These are phyloP conservation scores for Botrytis aclada DNA, from an alignment of 2,329 filamentous ascomycete species.

Conservation along the genomic window DNA sequence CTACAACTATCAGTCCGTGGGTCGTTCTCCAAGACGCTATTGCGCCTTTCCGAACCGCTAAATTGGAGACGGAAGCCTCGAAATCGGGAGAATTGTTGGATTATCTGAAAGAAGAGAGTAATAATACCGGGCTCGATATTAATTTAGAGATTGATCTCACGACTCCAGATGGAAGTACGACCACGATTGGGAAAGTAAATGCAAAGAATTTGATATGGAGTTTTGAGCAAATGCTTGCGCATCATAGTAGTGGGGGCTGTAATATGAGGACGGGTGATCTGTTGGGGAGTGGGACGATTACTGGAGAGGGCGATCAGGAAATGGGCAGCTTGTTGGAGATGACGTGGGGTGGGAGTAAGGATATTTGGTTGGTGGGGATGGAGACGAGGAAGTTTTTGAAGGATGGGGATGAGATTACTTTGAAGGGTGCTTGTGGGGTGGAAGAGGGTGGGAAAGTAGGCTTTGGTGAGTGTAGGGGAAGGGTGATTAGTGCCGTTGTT, in stretches of 20 bases:
- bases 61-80: conserved; percentile 41
- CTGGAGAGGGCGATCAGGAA: conserved; percentile 52
- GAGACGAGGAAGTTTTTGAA: conserved; percentile 69
- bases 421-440: conserved; percentile 62
- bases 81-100: conserved; percentile 55
- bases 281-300: conserved; percentile 76
- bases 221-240: conserved; percentile 78
- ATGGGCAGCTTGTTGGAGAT: conserved; percentile 72
- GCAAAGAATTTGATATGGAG: conserved; percentile 73
- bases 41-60: conserved; percentile 59
- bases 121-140: conserved; percentile 65
- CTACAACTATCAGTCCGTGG: conserved; percentile 74
- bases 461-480: conserved; percentile 70
- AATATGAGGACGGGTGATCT: conserved; percentile 71
- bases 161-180: conserved; percentile 49
- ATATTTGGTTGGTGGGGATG: conserved; percentile 59
- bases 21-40: conserved; percentile 74
- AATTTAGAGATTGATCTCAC: conserved; percentile 62
- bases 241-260: conserved; percentile 75
- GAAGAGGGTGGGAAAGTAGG: conserved; percentile 66
- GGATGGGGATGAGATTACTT: conserved; percentile 68
- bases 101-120: conserved; percentile 61
- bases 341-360: conserved; percentile 64
- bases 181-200: conserved; percentile 58
- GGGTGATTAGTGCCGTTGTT: conserved; percentile 43